Evolutionary conservation across 2,329 filamentous ascomycete genomes (phyloP).

Genomic region (Claviceps purpurea): DNA sequence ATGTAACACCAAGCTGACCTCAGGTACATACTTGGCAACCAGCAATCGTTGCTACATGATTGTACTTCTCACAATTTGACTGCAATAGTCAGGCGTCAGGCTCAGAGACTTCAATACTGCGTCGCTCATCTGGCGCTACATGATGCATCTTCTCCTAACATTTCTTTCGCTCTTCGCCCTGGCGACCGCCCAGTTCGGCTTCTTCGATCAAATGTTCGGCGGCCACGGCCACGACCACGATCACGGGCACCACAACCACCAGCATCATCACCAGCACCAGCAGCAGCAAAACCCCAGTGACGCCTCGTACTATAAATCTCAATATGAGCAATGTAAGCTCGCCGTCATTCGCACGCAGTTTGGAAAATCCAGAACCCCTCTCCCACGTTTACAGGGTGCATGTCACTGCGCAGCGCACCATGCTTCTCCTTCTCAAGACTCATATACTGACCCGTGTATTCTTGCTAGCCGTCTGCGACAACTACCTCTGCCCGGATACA

Average conservation of each 20-base stretch:
- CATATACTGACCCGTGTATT: neutral
- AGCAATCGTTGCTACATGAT: too few relatives aligned
- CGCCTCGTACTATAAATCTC: conserved; percentile 61
- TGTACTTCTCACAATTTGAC: neutral
- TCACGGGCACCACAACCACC: conserved; percentile 29
- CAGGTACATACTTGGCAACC: too few relatives aligned
- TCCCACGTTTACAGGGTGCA: too few relatives aligned
- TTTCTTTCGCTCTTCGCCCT: conserved; percentile 47
- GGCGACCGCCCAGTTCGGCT: conserved; percentile 69
- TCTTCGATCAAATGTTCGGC: conserved; percentile 97
- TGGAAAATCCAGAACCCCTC: too few relatives aligned
- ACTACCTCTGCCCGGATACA: conserved; percentile 89
- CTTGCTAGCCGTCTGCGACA: conserved; percentile 62
- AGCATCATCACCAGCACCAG: conserved; percentile 54
- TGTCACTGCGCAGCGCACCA: too few relatives aligned
- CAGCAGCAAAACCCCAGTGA: conserved; percentile 73
- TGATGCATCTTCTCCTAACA: conserved; percentile 24
- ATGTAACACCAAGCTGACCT: too few relatives aligned
- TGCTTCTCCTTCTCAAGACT: too few relatives aligned
- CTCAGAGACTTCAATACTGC: neutral
- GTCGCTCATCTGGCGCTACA: neutral
- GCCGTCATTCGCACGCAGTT: too few relatives aligned
- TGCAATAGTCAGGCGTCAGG: neutral
- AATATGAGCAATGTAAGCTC: conserved; percentile 51
- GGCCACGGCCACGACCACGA: conserved; percentile 24